Base-by-base conservation (phyloP, 805 yeast genomes). In the Zygotorulaspora florentina region DNA sequence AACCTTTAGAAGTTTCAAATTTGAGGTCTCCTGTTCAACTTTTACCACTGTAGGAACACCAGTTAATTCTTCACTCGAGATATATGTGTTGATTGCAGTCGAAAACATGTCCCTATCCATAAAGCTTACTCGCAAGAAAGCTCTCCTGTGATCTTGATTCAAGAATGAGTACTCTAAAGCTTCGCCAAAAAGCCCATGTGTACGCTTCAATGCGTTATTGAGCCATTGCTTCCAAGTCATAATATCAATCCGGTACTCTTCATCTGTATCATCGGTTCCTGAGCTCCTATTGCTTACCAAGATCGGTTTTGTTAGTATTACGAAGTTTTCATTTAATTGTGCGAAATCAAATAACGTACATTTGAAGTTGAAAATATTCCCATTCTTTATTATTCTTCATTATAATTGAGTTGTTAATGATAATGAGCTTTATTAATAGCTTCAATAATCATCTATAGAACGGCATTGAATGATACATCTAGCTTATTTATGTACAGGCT, bases 161-260 rank as follows among this genome's bases (percentile, higher is more conserved):
- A 70, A 26, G n/a, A 71, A 45, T 2, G 61, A 59, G 9, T 62
- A 56, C 17, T 68, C 72, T 1, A 69, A 59, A 1, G 71, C 66
- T 35, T 64, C 65, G 0, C 77, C 76, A 51, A 71, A 67, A 3
- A 69, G 34, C 1, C 77, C 77, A 51, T 70, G 72, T 5, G 67
- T 60, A 16, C 64, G 59, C 25, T 52, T 59, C 18, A 72, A 47
- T 0, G 75, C 69, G 31, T 54, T 57, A 18, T 56, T 56, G 4
- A 71, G 49, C 58, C 66, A 61, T 23, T 67, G 65, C 20, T 58
- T 65, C 77, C 76, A 72, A 2, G 74, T 65, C 36, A 68, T 62
- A 9, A 55, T 48, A 45, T 71, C 73, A 2, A 69, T 39, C 15
- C 28, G 45, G 5, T 46, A 29, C 26, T 58, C 59, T 3, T 45